These are phyloP conservation scores for Boletus sp. DNA, from an alignment of 768 basidiomycete genomes.

Conservation along the genomic window DNA sequence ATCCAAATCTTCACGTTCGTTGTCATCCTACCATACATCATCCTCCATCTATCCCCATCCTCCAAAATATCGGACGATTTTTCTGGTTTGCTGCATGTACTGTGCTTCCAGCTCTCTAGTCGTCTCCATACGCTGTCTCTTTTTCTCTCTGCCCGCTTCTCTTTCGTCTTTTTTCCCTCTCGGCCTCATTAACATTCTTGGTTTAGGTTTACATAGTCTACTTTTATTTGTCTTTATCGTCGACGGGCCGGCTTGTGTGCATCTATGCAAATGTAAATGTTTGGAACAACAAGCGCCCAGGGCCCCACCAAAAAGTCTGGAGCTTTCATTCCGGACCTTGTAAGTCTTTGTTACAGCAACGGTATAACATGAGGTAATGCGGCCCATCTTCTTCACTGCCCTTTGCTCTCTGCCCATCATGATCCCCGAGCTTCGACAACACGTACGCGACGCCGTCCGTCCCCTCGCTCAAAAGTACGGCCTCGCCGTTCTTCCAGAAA, in stretches of 20 bases:
- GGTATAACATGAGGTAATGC: slow-evolving; percentile 19
- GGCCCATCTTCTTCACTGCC: not conserved
- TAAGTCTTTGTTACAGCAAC: slow-evolving; percentile 12
- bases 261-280: slow-evolving; percentile 33
- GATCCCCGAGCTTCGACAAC: slow-evolving; percentile 30
- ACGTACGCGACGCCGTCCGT: slow-evolving; percentile 29
- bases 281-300: slow-evolving; percentile 5
- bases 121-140: slow-evolving; percentile 8
- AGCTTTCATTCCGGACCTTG: not conserved
- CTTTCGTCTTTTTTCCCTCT: slow-evolving; percentile 1
- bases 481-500: slow-evolving; percentile 52
- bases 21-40: slow-evolving; percentile 27
- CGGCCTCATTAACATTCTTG: slow-evolving; percentile 15
- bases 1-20: slow-evolving; percentile 26
- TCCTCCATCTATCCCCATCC: slow-evolving; percentile 15
- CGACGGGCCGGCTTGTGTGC: slow-evolving; percentile 22
- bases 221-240: slow-evolving; percentile 37
- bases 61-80: slow-evolving; percentile 29
- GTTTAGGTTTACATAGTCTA: slow-evolving; percentile 28
- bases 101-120: slow-evolving; percentile 7
- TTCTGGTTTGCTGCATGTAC: slow-evolving; percentile 28
- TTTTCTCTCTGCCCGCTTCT: not conserved
- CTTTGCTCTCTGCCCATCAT: slow-evolving; percentile 10
- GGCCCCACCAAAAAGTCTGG: too few relatives aligned
- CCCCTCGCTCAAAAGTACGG: slow-evolving; percentile 39